A percentile compares a stretch with the other conserved stretches of the same genome.
These are phyloP conservation scores for Pseudozyma sp. DNA, from an alignment of 1,284 basidiomycete genomes.

Conservation along the genomic window DNA sequence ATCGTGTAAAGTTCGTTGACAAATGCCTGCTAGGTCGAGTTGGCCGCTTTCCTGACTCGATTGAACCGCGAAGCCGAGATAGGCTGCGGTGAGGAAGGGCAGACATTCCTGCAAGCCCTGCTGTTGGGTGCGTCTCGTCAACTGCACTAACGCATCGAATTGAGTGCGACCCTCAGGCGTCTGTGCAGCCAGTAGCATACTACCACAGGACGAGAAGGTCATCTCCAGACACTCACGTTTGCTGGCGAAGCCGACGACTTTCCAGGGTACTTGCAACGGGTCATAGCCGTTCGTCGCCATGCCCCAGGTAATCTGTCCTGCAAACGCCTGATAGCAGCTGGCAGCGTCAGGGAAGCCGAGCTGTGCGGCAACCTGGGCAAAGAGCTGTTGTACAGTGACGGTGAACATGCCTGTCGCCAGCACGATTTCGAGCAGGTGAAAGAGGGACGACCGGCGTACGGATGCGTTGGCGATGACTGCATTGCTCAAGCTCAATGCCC, in stretches of 20 bases:
- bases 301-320: conserved; percentile 75
- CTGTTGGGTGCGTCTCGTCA: conserved; percentile 73
- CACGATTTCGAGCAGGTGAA: conserved; percentile 81
- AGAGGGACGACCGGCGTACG: conserved; percentile 86
- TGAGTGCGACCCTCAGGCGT: conserved; percentile 70
- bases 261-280: conserved; percentile 77
- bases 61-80: conserved; percentile 73
- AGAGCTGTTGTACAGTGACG: conserved; percentile 76
- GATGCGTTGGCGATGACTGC: conserved; percentile 83
- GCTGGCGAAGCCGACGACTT: conserved; percentile 78
- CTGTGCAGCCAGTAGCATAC: conserved; percentile 50
- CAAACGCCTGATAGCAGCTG: conserved; percentile 81
- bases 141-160: conserved; percentile 77
- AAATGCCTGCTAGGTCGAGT: conserved; percentile 4
- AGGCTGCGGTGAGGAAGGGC: conserved; percentile 78
- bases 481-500: conserved; percentile 83
- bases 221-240: conserved; percentile 65
- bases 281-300: conserved; percentile 70
- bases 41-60: conserved; percentile 24
- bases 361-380: conserved; percentile 76
- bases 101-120: conserved; percentile 78
- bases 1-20: conserved; percentile 12
- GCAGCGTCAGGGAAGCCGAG: conserved; percentile 79
- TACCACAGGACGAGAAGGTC: conserved; percentile 37
- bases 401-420: conserved; percentile 70